Evolutionary conservation across 1,284 basidiomycete species (phyloP), one percentile per base, ranked within the genome.

Genomic region (Cryptococcus amylolentus): DNA sequence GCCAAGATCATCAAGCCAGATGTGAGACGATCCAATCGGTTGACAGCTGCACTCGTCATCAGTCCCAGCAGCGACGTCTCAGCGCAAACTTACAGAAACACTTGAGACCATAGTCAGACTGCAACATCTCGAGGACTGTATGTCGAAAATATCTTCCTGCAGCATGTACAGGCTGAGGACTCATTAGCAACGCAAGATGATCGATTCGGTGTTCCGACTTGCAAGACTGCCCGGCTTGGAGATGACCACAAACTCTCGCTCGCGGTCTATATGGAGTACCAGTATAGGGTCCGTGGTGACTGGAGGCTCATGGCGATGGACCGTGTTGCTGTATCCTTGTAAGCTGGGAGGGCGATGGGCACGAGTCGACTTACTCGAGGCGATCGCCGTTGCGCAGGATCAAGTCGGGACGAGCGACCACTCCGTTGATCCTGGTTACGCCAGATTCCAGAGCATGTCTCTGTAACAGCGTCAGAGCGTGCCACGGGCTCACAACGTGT

Each of bases 1-100:
- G 92, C 91, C 53, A 97, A 82, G 63, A 99, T 90, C 93, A 99
- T 95, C 54, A 98, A 81, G 5, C 96, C 96, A 0, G 91, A 95
- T 0, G 96, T 98, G 18, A 98, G 81, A 50, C 96, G 83, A 77
- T 99, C 96, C 47, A 99, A 81, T 49, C 96, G 84, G 73, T 98
- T 99, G 41, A 93, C 88, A 57, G 95, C 93, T 96, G 70, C 18
- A 44, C 23, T 7, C 10, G 13, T 5, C 20, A 16, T 40, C 9
- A 31, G 47, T 61, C 48, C 53, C 54, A 35, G 23, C 39, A 18
- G 3, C 23, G n/a, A 16, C 13, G 10, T 31, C 14, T 5, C 40
- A 16, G 10, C 28, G 18, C 27, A 13, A 49, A 81, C 89, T 55
- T 62, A 92, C 91, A 88, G 75, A 91, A 92, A 31, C 88, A 85